phyloP scores from a whole-genome alignment of 1,284 basidiomycete species.

The Malassezia arunalokei region DNA sequence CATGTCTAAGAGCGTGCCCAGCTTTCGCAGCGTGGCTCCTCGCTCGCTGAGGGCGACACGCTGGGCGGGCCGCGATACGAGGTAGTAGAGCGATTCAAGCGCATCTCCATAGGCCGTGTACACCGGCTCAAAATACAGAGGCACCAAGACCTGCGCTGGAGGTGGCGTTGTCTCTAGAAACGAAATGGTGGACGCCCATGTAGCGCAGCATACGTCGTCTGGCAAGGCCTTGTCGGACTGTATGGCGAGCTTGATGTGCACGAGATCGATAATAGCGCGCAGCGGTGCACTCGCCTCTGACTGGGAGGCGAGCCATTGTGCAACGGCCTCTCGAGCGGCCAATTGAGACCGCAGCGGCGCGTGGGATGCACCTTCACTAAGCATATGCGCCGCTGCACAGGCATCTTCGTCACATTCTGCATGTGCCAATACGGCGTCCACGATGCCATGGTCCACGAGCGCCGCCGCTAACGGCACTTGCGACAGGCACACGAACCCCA shows the following conservation, averaged over 20 bases:
- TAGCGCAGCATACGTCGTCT: constrained; percentile 2
- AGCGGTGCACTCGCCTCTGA: neutral
- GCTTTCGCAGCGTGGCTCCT: constrained; percentile 13
- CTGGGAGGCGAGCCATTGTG: neutral
- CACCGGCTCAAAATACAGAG: neutral
- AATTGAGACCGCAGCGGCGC: neutral
- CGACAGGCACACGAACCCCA: constrained; percentile 2
- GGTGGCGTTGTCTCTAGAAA: neutral
- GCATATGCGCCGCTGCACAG: constrained; percentile 6
- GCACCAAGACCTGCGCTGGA: neutral
- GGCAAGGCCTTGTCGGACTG: neutral
- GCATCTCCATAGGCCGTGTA: constrained; percentile 16
- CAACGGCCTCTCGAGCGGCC: neutral
- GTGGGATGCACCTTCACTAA: constrained; percentile 1
- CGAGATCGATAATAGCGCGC: neutral
- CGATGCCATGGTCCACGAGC: neutral
- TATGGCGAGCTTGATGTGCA: constrained; percentile 13
- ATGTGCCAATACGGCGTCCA: neutral
- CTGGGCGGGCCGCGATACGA: constrained; percentile 20
- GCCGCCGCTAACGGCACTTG: neutral
- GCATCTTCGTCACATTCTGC: neutral
- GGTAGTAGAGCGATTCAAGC: constrained; percentile 32
- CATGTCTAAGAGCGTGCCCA: constrained; percentile 15
- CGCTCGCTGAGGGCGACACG: constrained; percentile 18
- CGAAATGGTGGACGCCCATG: no score